Base-by-base conservation (phyloP, 805 yeast species). In the Diddensiella caesifluorescens region DNA sequence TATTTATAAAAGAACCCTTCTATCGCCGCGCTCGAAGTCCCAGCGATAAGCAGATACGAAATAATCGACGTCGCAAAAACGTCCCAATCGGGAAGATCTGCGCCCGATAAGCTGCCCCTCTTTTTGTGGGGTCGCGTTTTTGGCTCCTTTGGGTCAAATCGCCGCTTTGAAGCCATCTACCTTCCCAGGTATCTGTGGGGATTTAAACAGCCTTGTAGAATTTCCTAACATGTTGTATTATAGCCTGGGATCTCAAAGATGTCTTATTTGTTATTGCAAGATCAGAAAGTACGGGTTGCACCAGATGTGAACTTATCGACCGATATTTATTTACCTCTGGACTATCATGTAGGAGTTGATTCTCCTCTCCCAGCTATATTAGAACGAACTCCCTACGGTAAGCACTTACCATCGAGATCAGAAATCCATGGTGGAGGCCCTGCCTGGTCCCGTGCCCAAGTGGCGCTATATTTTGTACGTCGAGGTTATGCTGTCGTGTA, bases 341-440 rank as follows among this genome's bases (percentile, higher is more conserved):
- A 19, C 7, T 29, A n/a, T 19, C 12, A 13, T n/a, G 16, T 29
- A n/a, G 38, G 21, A 9, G 21, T 18, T n/a, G 42, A 19, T 4
- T 20, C 18, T 7, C 30, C 38, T 5, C 18, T 10, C 5, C 42
- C 42, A 10, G 42, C 28, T 12, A 32, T 39, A 13, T 22, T 39
- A 4, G 42, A 39, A 21, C 6, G 42, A 19, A 39, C 42, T n/a
- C 42, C 42, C 4, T 39, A 39, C 16, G 35, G 27, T n/a, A 39
- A 39, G 22, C 13, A 19, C 21, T 12, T 21, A 13, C 35, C 35
- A 3, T 39, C 42, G 10, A 27, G 39, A 6, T 31, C 38, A 18
- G 42, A 39, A 18, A 22, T 31, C 13, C 42, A 39, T 18, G 23
- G 30, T 23, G 39, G 39, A 5, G 15, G 20, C 7, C 22, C 19